Evolutionary conservation across 805 yeast species (phyloP), one percentile per base, ranked within the genome.

Genomic region (Jamesozyma hellenica): DNA sequence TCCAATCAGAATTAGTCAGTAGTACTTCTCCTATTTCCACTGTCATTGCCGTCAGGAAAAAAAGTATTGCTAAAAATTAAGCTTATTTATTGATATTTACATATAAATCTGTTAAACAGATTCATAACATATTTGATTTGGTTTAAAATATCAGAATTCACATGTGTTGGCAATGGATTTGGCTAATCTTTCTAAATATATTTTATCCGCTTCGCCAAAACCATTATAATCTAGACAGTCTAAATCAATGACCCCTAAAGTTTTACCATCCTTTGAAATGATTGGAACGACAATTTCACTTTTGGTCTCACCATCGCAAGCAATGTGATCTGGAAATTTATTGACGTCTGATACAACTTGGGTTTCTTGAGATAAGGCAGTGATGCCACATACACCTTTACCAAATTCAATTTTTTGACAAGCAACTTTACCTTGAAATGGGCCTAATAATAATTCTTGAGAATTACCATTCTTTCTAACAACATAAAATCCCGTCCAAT

Each of bases 361-460:
- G 1, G 95, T 82, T 33, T 58, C 39, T 40, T 61, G 60, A 1
- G 65, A 46, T 0, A 54, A 44, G 0, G 94, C 95, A 2, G 95
- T 94, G 1, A 74, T 65, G 4, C 98, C 97, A 64, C 97, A 92
- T 0, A 90, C 97, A 12, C 98, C 98, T 42, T 64, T 70, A 4
- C 95, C 96, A 38, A 81, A 65, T 41, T 65, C 54, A 42, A 90
- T 92, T 21, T 65, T 64, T 60, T 92, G 97, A 53, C 98, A 90
- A 0, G 97, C 97, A 3, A 90, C 96, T 59, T 86, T 86, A 4
- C 98, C 98, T 60, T 85, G 94, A 60, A 90, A 90, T 12, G 98
- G 98, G 0, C 94, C 98, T 29, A 90, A 65, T 17, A 84, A 69
- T 38, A 92, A 65, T 51, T 71, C 76, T 16, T 34, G 32, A 10